Evolutionary conservation across 768 basidiomycete genomes (phyloP), one percentile per base, ranked within the genome.

Genomic region (Mycena venus): DNA sequence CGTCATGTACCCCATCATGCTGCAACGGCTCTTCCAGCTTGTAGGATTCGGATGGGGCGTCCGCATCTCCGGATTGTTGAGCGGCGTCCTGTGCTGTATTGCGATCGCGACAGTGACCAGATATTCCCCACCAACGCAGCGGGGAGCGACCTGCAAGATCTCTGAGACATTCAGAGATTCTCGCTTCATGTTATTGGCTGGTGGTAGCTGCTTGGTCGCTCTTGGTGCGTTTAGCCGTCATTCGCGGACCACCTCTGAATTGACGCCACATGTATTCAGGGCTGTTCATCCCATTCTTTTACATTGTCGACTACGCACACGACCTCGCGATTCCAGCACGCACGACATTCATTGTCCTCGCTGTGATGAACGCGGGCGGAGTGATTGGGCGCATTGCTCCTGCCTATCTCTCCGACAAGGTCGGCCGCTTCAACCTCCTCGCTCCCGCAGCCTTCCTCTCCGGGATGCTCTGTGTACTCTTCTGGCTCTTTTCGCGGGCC

Each of bases 221-320:
- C 83, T 93, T 36, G 92, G 93, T 93, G 74, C 53, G 90, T n/a
- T 58, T 51, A 47, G 53, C 64, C 15, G 29, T 71, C n/a, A 36
- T 29, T 9, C 1, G 11, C 44, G 38, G 29, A 27, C 32, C 21
- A 62, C 17, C 23, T 3, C 21, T 15, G 9, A 42, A 68, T 14
- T 68, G 17, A 72, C 25, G 31, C 68, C 49, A 2, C 55, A 17
- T 34, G 21, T n/a, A 47, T 19, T 15, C 76, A 94, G 93, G 93
- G 31, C 83, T 94, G 5, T 94, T 93, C 82, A 91, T 90, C 27
- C 93, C 93, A 9, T 91, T 90, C 80, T 92, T 93, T 79, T 95
- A 91, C 83, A 90, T 95, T 65, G 88, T 90, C 25, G 87, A 89
- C 61, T 93, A 91, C 80, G 84, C 92, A 23, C 83, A 85, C 67